A percentile compares a stretch with the other conserved stretches of the same genome.
These are phyloP conservation scores for Starmerella lactis-condensi DNA, from an alignment of 805 yeast species.

Conservation along the genomic window DNA sequence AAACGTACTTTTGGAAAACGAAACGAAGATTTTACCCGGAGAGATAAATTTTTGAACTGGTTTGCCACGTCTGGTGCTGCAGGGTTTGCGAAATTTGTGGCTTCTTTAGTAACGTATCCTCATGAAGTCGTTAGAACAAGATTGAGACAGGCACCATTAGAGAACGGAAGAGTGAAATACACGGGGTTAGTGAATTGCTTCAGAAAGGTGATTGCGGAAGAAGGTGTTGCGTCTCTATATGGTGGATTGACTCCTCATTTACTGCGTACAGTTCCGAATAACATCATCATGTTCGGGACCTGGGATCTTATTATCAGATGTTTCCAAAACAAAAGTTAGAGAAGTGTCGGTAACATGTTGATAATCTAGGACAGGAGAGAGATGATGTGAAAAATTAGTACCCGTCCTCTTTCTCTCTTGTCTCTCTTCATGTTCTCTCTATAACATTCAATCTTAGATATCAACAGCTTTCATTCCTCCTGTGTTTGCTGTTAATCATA, in stretches of 20 bases:
- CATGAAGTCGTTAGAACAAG: constrained; percentile 95
- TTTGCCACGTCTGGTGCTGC: constrained; percentile 93
- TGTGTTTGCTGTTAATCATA: no score
- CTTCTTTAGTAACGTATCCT: constrained; percentile 84
- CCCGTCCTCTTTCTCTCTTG: no score
- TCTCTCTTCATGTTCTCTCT: no score
- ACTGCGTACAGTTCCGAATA: constrained; percentile 91
- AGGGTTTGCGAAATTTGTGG: constrained; percentile 85
- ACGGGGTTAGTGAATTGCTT: constrained; percentile 81
- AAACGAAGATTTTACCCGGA: constrained; percentile 23
- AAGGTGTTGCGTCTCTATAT: constrained; percentile 82
- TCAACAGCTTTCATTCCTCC: no score
- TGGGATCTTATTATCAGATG: constrained; percentile 75
- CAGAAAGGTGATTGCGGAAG: constrained; percentile 68
- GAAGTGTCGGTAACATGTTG: no score
- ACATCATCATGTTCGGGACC: constrained; percentile 96
- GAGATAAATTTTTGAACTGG: constrained; percentile 71
- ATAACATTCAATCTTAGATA: no score
- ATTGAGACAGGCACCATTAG: constrained; percentile 79
- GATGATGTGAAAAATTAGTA: no score
- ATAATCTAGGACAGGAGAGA: no score
- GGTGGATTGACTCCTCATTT: constrained; percentile 96
- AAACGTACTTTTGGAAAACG: constrained; percentile 25
- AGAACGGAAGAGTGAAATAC: constrained; percentile 67
- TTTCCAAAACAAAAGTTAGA: constrained; percentile 26